Percentiles rank a stretch among this genome's conserved stretches.
These are phyloP conservation scores for Podospora pseudopauciseta DNA, from an alignment of 495 filamentous ascomycete genomes.

Conservation along the genomic window DNA sequence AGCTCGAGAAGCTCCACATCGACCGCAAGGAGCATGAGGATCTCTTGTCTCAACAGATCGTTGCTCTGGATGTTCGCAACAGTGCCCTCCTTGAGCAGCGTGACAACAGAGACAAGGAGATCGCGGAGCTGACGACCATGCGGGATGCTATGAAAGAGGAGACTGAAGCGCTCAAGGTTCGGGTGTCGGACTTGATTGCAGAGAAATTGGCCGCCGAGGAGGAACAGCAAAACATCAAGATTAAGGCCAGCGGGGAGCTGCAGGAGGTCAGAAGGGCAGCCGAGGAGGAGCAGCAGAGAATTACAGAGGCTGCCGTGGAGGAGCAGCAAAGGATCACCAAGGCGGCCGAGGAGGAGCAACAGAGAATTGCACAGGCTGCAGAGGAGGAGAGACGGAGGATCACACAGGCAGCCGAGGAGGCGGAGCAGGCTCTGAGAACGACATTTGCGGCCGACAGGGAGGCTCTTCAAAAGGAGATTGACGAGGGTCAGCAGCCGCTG, in stretches of 20 bases:
- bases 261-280: constrained; percentile 19
- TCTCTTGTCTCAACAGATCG: constrained; percentile 34
- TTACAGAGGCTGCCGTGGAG: constrained; percentile 22
- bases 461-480: constrained; percentile 23
- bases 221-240: constrained; percentile 19
- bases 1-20: constrained; percentile 32
- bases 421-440: constrained; percentile 9
- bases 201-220: constrained; percentile 27
- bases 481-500: constrained; percentile 20
- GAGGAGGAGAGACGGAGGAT: constrained; percentile 14
- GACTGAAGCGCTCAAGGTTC: constrained; percentile 7
- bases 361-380: constrained; percentile 13
- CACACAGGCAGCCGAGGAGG: constrained; percentile 13
- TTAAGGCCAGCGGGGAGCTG: constrained; percentile 19
- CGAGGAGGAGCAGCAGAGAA: constrained; percentile 23
- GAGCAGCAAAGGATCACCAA: constrained; percentile 25
- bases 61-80: constrained; percentile 33
- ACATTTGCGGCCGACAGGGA: constrained; percentile 19
- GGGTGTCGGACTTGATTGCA: constrained; percentile 20
- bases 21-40: constrained; percentile 40
- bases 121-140: constrained; percentile 28
- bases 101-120: constrained; percentile 37
- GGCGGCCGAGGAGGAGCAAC: constrained; percentile 15
- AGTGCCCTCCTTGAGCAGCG: constrained; percentile 37
- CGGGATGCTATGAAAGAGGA: constrained; percentile 28